phyloP scores from a whole-genome alignment of 306 rosid genomes.

The Vigna angularis region DNA sequence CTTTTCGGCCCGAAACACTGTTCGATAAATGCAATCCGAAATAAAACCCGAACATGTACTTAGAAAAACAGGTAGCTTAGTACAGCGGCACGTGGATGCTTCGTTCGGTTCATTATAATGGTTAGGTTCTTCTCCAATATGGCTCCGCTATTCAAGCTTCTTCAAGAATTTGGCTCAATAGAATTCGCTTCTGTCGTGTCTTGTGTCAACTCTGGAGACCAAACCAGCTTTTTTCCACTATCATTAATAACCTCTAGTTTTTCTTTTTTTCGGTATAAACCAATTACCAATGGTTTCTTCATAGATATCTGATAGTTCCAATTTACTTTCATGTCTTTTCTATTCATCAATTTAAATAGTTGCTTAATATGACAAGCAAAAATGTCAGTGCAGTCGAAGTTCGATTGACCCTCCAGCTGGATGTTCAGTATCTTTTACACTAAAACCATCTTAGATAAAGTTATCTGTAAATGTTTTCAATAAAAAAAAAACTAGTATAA shows the following conservation, averaged over 20 bases:
- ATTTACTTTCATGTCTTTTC: not conserved
- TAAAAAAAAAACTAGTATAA: too few relatives aligned
- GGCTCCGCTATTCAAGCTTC: not conserved
- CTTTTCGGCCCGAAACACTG: constrained; percentile 5
- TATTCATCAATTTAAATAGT: not conserved
- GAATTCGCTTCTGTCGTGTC: not conserved
- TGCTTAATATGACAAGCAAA: not conserved
- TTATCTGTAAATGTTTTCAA: too few relatives aligned
- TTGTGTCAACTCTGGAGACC: not conserved
- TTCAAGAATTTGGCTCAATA: not conserved
- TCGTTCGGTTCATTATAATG: not conserved
- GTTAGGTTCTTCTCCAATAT: constrained; percentile 4
- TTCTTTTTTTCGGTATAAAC: not conserved
- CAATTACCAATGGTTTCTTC: not conserved
- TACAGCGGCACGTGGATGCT: constrained; percentile 24
- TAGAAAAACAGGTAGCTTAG: not conserved
- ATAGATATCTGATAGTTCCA: not conserved
- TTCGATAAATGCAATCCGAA: not conserved
- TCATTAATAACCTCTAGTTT: not conserved
- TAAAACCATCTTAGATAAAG: too few relatives aligned
- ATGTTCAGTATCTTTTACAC: not conserved
- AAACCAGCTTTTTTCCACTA: not conserved
- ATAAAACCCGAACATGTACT: constrained; percentile 1
- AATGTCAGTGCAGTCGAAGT: not conserved
- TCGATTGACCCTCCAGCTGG: constrained; percentile 8